A percentile compares a stretch with the other conserved stretches of the same genome.
phyloP scores from a whole-genome alignment of 768 basidiomycete species.

The Leccinum longicurvipes region DNA sequence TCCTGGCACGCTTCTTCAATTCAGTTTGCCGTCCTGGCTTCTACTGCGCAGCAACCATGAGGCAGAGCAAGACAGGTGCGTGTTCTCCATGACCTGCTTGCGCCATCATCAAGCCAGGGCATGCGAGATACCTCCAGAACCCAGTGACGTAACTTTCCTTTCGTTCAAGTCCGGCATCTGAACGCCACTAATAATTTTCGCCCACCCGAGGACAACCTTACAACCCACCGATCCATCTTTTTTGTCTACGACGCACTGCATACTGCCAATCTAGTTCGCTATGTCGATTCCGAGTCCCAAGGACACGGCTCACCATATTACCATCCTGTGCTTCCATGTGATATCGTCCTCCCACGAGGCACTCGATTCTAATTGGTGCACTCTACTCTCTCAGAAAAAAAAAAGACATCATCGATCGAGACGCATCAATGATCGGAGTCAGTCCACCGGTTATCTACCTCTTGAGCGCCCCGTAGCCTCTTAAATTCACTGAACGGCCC shows the following conservation, averaged over 20 bases:
- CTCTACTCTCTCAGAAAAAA: background rate
- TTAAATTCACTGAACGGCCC: too few relatives aligned
- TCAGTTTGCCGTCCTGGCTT: background rate
- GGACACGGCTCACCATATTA: background rate
- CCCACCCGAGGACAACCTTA: slow-evolving; percentile 1
- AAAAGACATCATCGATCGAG: too few relatives aligned
- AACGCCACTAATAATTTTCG: background rate
- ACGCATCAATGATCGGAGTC: background rate
- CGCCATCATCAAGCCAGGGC: slow-evolving; percentile 7
- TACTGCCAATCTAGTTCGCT: background rate
- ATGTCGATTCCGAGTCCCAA: background rate
- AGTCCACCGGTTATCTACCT: background rate
- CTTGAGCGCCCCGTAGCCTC: background rate
- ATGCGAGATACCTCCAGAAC: background rate
- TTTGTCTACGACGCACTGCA: background rate
- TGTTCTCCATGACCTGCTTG: background rate
- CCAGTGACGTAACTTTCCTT: background rate
- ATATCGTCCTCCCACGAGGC: slow-evolving; percentile 1
- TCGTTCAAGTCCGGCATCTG: background rate
- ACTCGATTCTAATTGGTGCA: background rate
- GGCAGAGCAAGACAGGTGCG: slow-evolving; percentile 3
- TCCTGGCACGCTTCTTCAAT: background rate
- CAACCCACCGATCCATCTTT: background rate
- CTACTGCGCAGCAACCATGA: slow-evolving; percentile 12
- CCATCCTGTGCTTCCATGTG: background rate